Evolutionary conservation across 768 basidiomycete genomes (phyloP), one percentile per base, ranked within the genome.

Genomic region (Lactarius deliciosus): DNA sequence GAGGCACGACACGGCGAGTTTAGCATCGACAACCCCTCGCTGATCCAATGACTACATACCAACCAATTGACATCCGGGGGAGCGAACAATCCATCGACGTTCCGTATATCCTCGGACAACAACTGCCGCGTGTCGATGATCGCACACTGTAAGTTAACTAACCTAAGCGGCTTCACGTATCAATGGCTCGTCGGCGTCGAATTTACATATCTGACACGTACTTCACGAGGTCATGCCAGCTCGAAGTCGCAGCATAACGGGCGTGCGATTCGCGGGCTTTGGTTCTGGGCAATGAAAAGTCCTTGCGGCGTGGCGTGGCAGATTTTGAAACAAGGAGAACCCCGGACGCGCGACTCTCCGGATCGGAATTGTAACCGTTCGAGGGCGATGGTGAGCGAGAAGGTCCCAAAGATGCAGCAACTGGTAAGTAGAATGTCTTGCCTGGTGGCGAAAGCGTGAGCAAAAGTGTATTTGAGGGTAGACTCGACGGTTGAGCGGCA

Each of bases 381-480:
- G 83, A 77, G 13, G 87, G 87, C n/a, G 88, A 83, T 60, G 84
- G 79, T 30, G 85, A 75, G 56, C 85, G 79, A 54, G 79, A 72
- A 72, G 73, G 68, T 57, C 70, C 72, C 30, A 67, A 71, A 53
- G 75, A 68, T 65, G 68, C 53, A 62, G 70, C 70, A 45, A 77
- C 70, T 25, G 86, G 85, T 28, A 88, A 73, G 76, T 86, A 89
- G 70, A 85, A 87, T n/a, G 78, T 79, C 70, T 83, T 78, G 6
- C 83, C 85, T 20, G 82, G 83, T 9, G 89, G 88, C 16, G 84
- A 79, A 61, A 94, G 80, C 18, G 84, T 81, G 53, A 94, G 68
- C 18, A 94, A 76, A 9, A 93, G 79, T 2, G 90, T 86, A 72
- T 95, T 95, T 18, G 87, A 88, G 1, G 91, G 86, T 36, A 94